phyloP scores from a whole-genome alignment of 495 filamentous ascomycete genomes.

The Penicillium coffeae region DNA sequence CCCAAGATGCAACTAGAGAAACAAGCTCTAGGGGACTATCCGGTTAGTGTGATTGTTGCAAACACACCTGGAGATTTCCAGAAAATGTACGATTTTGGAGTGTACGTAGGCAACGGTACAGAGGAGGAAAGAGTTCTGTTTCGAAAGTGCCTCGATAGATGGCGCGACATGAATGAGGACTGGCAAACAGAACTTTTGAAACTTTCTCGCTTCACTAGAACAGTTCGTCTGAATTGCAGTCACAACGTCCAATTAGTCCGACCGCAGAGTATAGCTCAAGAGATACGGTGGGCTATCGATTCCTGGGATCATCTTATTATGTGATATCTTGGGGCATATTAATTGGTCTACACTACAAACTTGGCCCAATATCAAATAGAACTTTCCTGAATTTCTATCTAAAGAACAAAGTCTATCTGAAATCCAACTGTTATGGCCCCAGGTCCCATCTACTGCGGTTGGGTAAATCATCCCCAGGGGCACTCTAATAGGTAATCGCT shows the following conservation, averaged over 20 bases:
- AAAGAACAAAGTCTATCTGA: no score
- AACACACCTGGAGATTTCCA: conserved; percentile 15
- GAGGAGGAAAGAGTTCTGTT: conserved; percentile 10
- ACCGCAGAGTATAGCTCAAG: conserved; percentile 12
- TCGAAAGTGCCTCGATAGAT: conserved; percentile 12
- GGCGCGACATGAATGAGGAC: conserved; percentile 15
- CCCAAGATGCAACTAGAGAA: conserved; percentile 13
- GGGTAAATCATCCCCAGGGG: no score
- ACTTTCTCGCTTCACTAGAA: conserved; percentile 12
- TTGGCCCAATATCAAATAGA: no score
- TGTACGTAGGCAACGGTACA: conserved; percentile 12
- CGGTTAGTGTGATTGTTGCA: conserved; percentile 17
- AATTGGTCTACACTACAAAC: no score
- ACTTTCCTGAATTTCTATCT: no score
- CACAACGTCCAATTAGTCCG: conserved; percentile 13
- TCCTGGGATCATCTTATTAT: no score
- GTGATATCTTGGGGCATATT: no score
- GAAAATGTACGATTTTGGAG: conserved; percentile 16
- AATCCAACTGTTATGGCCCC: no score
- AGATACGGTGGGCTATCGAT: conserved; percentile 11
- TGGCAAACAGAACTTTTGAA: conserved; percentile 14
- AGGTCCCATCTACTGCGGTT: no score
- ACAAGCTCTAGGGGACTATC: conserved; percentile 11
- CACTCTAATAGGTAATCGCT: no score
- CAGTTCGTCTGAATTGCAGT: conserved; percentile 11